phyloP scores from a whole-genome alignment of 495 filamentous ascomycete species.

The Daldinia caldariorum region DNA sequence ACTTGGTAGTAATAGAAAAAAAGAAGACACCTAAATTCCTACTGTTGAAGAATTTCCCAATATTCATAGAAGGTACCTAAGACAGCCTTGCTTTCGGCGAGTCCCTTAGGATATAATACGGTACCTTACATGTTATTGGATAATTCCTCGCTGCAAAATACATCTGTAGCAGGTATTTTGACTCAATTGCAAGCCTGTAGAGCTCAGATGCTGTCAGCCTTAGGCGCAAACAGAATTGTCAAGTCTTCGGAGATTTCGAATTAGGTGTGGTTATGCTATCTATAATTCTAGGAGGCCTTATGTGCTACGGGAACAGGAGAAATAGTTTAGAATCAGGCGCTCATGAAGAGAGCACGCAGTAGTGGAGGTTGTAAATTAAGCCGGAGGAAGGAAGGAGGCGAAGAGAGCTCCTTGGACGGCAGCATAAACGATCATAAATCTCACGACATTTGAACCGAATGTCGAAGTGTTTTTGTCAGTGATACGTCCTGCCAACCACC shows the following conservation, averaged over 20 bases:
- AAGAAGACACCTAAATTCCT: too few relatives aligned
- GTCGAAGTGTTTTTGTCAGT: slow-evolving; percentile 41
- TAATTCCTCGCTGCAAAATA: too few relatives aligned
- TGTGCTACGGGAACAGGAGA: not conserved
- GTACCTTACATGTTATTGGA: too few relatives aligned
- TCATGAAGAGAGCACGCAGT: not conserved
- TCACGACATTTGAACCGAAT: slow-evolving; percentile 47
- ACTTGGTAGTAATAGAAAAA: too few relatives aligned
- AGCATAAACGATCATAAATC: slow-evolving; percentile 81
- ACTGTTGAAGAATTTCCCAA: too few relatives aligned
- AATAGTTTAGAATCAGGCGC: not conserved
- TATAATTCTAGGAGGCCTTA: not conserved
- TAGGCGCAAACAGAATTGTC: not conserved
- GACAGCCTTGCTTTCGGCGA: too few relatives aligned
- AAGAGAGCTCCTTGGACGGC: slow-evolving; percentile 83
- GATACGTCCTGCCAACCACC: slow-evolving; percentile 69
- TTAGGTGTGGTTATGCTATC: not conserved
- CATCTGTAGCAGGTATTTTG: too few relatives aligned
- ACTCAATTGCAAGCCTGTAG: too few relatives aligned
- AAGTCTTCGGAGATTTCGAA: not conserved
- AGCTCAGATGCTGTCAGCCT: too few relatives aligned
- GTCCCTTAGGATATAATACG: too few relatives aligned
- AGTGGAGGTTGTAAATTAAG: slow-evolving; percentile 51
- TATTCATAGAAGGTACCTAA: too few relatives aligned
- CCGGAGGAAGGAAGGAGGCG: slow-evolving; percentile 95